These are phyloP conservation scores for Suillus occidentalis DNA, from an alignment of 768 basidiomycete genomes.

Conservation along the genomic window DNA sequence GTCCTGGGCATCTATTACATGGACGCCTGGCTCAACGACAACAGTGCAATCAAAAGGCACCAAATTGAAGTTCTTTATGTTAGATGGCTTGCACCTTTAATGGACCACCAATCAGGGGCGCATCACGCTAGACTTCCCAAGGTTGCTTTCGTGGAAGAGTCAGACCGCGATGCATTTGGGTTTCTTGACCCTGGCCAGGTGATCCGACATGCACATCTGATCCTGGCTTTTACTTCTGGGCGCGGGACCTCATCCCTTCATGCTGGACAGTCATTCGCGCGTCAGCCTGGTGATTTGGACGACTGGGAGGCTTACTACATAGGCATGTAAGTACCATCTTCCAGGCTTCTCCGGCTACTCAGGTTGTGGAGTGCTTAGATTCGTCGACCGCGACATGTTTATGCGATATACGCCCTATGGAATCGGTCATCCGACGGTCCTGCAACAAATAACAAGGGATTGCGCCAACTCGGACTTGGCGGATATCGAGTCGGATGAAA, in stretches of 20 bases:
- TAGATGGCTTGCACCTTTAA: background rate
- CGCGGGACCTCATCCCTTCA: background rate
- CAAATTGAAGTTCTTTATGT: background rate
- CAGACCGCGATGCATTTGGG: background rate
- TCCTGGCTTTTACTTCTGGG: background rate
- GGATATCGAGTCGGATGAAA: too few relatives aligned
- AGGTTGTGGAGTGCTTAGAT: too few relatives aligned
- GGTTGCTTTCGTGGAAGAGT: conserved; percentile 1
- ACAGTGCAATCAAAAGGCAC: background rate
- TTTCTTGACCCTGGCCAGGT: conserved; percentile 7
- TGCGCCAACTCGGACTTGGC: too few relatives aligned
- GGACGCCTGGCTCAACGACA: background rate
- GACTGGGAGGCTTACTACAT: conserved; percentile 24
- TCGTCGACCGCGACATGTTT: too few relatives aligned
- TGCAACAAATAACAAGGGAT: too few relatives aligned
- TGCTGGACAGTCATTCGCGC: background rate
- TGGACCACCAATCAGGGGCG: background rate
- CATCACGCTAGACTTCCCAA: background rate
- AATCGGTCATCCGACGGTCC: too few relatives aligned
- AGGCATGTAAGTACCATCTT: conserved; percentile 14
- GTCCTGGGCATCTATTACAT: conserved; percentile 36
- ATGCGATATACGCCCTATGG: too few relatives aligned
- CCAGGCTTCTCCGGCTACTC: too few relatives aligned
- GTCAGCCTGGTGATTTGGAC: background rate
- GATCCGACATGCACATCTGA: conserved; percentile 4